Conservation (phyloP, 2,329 filamentous ascomycete genomes). For the Dothiorella sarmentorum region DNA sequence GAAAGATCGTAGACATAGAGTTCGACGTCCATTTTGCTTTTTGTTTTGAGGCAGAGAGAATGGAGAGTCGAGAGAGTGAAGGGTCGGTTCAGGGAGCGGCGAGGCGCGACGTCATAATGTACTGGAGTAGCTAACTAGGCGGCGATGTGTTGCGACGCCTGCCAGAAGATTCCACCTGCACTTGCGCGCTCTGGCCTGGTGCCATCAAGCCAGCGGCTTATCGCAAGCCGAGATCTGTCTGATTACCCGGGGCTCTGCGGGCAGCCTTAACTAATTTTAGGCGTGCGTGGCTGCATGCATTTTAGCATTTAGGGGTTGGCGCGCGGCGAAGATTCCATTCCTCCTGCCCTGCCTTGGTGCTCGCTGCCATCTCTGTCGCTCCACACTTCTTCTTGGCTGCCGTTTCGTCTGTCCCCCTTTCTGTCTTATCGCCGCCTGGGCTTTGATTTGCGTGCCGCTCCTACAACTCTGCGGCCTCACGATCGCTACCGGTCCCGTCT, state of each 20-base stretch:
- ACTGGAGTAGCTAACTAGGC: background rate
- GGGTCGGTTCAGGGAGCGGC: background rate
- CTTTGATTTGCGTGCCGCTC: background rate
- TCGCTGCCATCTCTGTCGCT: background rate
- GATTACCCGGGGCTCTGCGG: slow-evolving; percentile 12
- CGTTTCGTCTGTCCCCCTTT: background rate
- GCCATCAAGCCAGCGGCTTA: slow-evolving; percentile 13
- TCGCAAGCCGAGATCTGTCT: background rate
- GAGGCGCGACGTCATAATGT: background rate
- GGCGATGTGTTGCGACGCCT: slow-evolving; percentile 7
- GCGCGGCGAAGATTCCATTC: slow-evolving; percentile 5
- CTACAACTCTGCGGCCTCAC: slow-evolving; percentile 9
- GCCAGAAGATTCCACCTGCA: slow-evolving; percentile 13
- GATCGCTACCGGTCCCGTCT: slow-evolving; percentile 17
- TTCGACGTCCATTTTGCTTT: slow-evolving; percentile 49
- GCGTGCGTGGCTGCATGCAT: background rate
- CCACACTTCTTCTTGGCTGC: background rate
- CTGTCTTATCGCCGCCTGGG: background rate
- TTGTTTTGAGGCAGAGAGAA: too few relatives aligned
- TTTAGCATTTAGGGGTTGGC: slow-evolving; percentile 1
- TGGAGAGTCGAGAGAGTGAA: background rate
- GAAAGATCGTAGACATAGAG: slow-evolving; percentile 54
- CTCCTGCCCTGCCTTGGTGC: background rate
- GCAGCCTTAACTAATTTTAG: background rate
- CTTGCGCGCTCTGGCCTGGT: background rate